These are phyloP conservation scores for Xanthoconium separans DNA, from an alignment of 1,284 basidiomycete species.

Conservation along the genomic window DNA sequence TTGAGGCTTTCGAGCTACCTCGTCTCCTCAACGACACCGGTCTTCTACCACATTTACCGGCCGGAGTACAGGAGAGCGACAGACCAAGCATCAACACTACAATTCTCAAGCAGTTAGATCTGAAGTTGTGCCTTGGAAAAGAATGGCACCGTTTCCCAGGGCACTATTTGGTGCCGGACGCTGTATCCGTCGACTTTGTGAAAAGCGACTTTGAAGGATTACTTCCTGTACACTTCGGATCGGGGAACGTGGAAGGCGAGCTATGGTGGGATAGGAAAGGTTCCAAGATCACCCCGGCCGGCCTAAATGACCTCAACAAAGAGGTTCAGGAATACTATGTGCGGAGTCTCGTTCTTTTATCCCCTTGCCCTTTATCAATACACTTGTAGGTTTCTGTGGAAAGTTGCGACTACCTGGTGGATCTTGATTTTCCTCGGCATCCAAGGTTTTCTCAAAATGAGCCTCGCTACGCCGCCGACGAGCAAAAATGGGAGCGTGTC, in stretches of 20 bases:
- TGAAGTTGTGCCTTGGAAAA: constrained; percentile 88
- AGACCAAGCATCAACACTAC: constrained; percentile 66
- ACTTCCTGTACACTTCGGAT: constrained; percentile 78
- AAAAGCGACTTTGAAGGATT: constrained; percentile 89
- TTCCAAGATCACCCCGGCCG: constrained; percentile 61
- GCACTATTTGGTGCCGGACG: constrained; percentile 85
- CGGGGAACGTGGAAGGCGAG: constrained; percentile 32
- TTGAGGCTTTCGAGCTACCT: constrained; percentile 82
- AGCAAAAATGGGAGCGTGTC: constrained; percentile 72
- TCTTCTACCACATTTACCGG: constrained; percentile 50
- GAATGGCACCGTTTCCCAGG: constrained; percentile 97
- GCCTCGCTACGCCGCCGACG: constrained; percentile 72
- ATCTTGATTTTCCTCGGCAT: constrained; percentile 78
- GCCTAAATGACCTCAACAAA: constrained; percentile 87
- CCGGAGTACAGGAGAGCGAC: constrained; percentile 46
- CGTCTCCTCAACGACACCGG: constrained; percentile 74
- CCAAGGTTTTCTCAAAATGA: constrained; percentile 57
- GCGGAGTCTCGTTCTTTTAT: constrained; percentile 34
- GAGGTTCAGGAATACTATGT: constrained; percentile 84
- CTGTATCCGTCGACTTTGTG: constrained; percentile 81
- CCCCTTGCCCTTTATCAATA: constrained; percentile 1
- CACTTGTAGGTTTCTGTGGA: constrained; percentile 61
- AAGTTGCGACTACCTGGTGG: constrained; percentile 84
- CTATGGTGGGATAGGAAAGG: constrained; percentile 64
- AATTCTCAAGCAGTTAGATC: constrained; percentile 66